Base-by-base conservation (phyloP, 345 rosid species). In the Mallotus nudiflorus region DNA sequence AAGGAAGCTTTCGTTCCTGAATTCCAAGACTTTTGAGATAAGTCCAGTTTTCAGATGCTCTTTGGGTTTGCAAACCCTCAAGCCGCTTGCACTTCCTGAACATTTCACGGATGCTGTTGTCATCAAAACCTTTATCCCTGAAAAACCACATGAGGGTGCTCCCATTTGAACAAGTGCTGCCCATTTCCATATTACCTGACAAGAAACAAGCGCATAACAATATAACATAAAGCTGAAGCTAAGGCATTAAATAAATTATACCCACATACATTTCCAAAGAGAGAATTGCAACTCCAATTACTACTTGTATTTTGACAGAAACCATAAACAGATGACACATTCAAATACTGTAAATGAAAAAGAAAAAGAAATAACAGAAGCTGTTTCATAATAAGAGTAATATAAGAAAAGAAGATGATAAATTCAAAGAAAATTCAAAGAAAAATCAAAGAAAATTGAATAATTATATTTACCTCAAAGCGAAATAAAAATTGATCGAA, bases 21-120 rank as follows among this genome's bases (percentile, higher is more conserved):
- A 88, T 90, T 48, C 96, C 96, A 69, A 81, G 61, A 78, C 79
- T 80, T 66, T 52, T 84, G 22, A 90, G 70, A 79, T 88, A 86
- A 60, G 73, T 75, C 96, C 96, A 90, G 70, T 86, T 90, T 66
- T 90, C 84, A 18, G 96, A 82, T 66, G 93, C 93, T 31, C 83
- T 75, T 29, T 90, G 91, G 58, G 51, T 75, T 29, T 81, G 79
- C 1, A 84, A 76, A 16, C 80, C 83, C 11, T 88, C 82, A 37
- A 90, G 83, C 15, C 88, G 90, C 78, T 90, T 88, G 83, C 96
- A 90, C 65, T 83, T 86, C 40, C 46, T 84, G 68, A 86, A 72
- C 91, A 90, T 82, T 61, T 86, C 80, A 24, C 74, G 54, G 63
- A 90, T 86, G 40, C 83, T 80, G 52, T 73, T 80, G 10, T 86